Evolutionary conservation across 495 filamentous ascomycete genomes (phyloP), one percentile per base, ranked within the genome.

Genomic region (Ramalina intermedia): DNA sequence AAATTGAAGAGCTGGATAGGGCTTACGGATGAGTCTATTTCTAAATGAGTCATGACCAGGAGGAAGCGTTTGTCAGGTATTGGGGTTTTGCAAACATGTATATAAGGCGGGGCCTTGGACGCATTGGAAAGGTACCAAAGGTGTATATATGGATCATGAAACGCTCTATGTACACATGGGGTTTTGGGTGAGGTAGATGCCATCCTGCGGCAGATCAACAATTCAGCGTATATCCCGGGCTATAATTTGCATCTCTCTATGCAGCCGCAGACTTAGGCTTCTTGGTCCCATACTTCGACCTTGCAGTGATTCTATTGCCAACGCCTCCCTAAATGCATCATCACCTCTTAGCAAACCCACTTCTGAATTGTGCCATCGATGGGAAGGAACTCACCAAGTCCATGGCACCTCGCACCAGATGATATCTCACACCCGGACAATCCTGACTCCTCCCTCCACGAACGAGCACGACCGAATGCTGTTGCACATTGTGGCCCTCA

Each of bases 211-310:
- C 29, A 33, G 29, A 9, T 9, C 7, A 33, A 33, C 29, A 9
- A 9, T 0, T 13, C 7, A 13, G 12, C 29, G 6, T 33, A 33
- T 4, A 0, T 33, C 12, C 12, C 7, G 2, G 27, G 27, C 27
- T 11, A 13, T 13, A 33, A 33, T 33, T 7, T 33, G 7, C 5
- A 13, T 33, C 5, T 33, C 29, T 33, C 8, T 13, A 33, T 33
- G 29, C 12, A 33, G 17, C 39, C 39, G 74, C 73, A 58, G 76
- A 77, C 80, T 95, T 96, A 1, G 91, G 90, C 69, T 94, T 96
- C 80, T 99, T 99, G 13, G 93, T 94, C 51, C 91, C 91, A 58
- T 93, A 99, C 70, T 99, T 99, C 49, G 86, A 94, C 59, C 91
- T 76, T 62, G 82, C 84, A 3, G 78, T 84, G 63, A 82, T 72